A percentile compares a stretch with the other conserved stretches of the same genome.
Conservation (phyloP, 2,329 filamentous ascomycete genomes). For the Aspergillus pseudonomiae region DNA sequence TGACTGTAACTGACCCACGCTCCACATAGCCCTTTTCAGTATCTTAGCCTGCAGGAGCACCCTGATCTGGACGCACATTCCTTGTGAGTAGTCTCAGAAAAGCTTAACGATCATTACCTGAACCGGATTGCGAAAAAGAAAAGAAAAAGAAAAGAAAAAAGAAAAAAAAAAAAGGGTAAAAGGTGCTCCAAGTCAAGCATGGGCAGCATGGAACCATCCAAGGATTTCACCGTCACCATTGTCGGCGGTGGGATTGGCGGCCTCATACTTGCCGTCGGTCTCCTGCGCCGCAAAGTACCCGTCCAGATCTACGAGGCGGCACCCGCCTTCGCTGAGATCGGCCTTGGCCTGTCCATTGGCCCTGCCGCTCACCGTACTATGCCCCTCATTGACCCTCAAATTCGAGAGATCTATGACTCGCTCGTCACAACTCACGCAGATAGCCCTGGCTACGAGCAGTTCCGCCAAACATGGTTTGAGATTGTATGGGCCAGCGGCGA, state of each 20-base stretch:
- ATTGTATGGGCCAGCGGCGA: slow-evolving; percentile 29
- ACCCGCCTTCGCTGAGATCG: slow-evolving; percentile 58
- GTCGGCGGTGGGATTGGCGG: slow-evolving; percentile 64
- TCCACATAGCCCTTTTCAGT: too few species aligned
- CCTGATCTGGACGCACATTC: not conserved
- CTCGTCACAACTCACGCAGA: slow-evolving; percentile 37
- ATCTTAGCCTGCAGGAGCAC: not conserved
- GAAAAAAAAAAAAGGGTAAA: not conserved
- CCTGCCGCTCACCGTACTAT: slow-evolving; percentile 60
- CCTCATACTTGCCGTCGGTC: slow-evolving; percentile 56
- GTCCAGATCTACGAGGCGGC: slow-evolving; percentile 61
- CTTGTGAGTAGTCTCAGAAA: not conserved
- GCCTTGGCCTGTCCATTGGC: slow-evolving; percentile 60
- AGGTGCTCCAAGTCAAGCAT: not conserved
- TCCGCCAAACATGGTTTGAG: slow-evolving; percentile 36
- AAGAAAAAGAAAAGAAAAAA: not conserved
- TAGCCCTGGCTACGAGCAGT: slow-evolving; percentile 33
- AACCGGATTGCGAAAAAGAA: not conserved
- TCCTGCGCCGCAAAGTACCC: slow-evolving; percentile 49
- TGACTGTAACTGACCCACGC: not conserved
- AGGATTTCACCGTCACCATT: slow-evolving; percentile 54
- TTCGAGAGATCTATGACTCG: slow-evolving; percentile 33
- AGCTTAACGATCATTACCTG: not conserved
- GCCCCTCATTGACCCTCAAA: slow-evolving; percentile 52
- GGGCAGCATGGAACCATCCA: slow-evolving; percentile 13